Base-by-base conservation (phyloP, 2,329 filamentous ascomycete species). In the Cladorrhinum sp. region DNA sequence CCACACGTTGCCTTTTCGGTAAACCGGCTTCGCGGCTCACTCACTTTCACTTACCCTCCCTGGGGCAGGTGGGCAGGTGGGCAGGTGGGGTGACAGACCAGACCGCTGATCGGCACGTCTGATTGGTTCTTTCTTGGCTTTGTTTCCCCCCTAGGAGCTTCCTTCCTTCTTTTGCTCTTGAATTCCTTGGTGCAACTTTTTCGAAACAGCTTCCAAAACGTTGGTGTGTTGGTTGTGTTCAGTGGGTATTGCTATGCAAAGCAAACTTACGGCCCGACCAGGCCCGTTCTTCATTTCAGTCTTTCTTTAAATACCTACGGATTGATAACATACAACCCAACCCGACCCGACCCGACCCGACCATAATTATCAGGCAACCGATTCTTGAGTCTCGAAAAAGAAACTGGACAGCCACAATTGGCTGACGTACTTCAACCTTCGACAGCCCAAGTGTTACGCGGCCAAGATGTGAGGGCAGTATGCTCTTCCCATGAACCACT, bases 141-240 rank as follows among this genome's bases (percentile, higher is more conserved):
- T 18, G 3, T 20, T 46, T 46, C 16, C 42, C n/a, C n/a, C 16
- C 9, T 52, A 23, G 59, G 39, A 49, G 39, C 26, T 46, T 46
- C 42, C 7, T 18, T 18, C 10, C 18, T 46, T 46, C 10, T 42
- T 3, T 16, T 16, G 4, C 36, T 42, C 12, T 42, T n/a, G n/a
- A 12, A 36, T 18, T 26, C 53, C 55, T 58, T 53, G 54, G 62
- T 24, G 57, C 54, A n/a, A n/a, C n/a, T n/a, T 33, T 62, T 64
- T 33, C 62, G 60, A 65, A 66, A 65, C 61, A 60, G 33, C 5
- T 62, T 59, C 51, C 57, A 58, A 58, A 56, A 63, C 56, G 64
- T 54, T 20, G 24, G 10, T 23, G 42, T 46, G n/a, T n/a, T n/a
- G n/a, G n/a, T n/a, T n/a, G n/a, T n/a, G n/a, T n/a, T n/a, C n/a